These are phyloP conservation scores for Aspergillus sp. DNA, from an alignment of 2,329 filamentous ascomycete species.

Conservation along the genomic window DNA sequence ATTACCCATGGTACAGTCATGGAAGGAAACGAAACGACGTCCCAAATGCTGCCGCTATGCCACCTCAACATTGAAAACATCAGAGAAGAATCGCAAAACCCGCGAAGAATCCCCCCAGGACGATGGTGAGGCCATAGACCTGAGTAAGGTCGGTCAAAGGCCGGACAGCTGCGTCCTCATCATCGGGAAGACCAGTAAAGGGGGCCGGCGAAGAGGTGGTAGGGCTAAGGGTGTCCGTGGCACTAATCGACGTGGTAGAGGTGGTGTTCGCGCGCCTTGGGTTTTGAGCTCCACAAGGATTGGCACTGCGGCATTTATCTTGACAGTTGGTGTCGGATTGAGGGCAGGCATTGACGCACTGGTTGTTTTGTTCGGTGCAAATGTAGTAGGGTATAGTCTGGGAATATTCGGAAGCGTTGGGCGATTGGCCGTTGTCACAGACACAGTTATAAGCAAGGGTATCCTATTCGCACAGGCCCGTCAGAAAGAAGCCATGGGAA, in stretches of 20 bases:
- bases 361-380: constrained; percentile 61
- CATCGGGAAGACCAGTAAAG: constrained; percentile 36
- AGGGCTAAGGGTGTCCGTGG: constrained; percentile 40
- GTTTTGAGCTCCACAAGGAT: constrained; percentile 66
- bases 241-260: constrained; percentile 43
- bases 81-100: constrained; percentile 62
- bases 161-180: constrained; percentile 37
- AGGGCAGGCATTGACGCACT: constrained; percentile 58
- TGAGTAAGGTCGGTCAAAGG: constrained; percentile 56
- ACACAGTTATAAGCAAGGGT: constrained; percentile 61
- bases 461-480: constrained; percentile 32
- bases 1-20: constrained; percentile 12
- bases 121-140: constrained; percentile 59
- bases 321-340: constrained; percentile 54
- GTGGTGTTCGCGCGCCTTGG: constrained; percentile 60
- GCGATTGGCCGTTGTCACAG: constrained; percentile 57
- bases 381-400: constrained; percentile 67
- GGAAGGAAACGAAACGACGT: not conserved
- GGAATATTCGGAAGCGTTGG: constrained; percentile 66
- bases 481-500: not conserved
- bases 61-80: constrained; percentile 18
- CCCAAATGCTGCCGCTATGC: not conserved
- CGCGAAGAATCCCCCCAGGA: constrained; percentile 60
- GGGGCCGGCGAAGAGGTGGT: constrained; percentile 39
- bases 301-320: constrained; percentile 54